phyloP scores from a whole-genome alignment of 2,329 filamentous ascomycete genomes.

The Graphiopsis chlorocephala region DNA sequence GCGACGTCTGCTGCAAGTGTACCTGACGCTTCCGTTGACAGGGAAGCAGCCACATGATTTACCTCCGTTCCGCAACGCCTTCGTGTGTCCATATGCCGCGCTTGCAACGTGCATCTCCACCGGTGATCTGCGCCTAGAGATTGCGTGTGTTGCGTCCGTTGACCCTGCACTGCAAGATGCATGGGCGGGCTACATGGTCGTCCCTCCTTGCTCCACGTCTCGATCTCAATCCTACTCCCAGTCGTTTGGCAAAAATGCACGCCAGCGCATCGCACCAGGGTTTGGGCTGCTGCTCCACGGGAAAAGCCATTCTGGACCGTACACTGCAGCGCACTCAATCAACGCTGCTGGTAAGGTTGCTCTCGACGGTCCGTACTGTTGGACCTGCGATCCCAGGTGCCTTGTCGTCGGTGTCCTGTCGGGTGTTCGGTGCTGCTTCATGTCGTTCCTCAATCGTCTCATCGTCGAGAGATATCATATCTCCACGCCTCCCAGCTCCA shows the following conservation, averaged over 20 bases:
- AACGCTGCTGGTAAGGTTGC: slow-evolving; percentile 16
- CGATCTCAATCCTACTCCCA: slow-evolving; percentile 27
- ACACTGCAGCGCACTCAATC: slow-evolving; percentile 11
- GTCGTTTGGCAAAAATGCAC: slow-evolving; percentile 77
- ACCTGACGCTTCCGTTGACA: slow-evolving; percentile 19
- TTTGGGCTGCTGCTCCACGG: slow-evolving; percentile 34
- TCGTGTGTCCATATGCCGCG: slow-evolving; percentile 16
- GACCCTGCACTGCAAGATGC: slow-evolving; percentile 30
- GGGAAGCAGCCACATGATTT: slow-evolving; percentile 15
- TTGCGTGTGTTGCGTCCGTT: slow-evolving; percentile 20
- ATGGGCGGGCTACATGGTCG: slow-evolving; percentile 10
- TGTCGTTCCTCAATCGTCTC: slow-evolving; percentile 21
- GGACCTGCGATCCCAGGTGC: slow-evolving; percentile 20
- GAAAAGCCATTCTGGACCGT: slow-evolving; percentile 27
- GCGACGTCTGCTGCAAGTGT: slow-evolving; percentile 23
- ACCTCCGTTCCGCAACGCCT: slow-evolving; percentile 15
- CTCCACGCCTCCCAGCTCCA: slow-evolving; percentile 16
- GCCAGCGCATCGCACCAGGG: slow-evolving; percentile 80
- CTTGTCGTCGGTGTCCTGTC: slow-evolving; percentile 30
- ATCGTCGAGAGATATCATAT: slow-evolving; percentile 15
- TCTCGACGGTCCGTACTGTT: slow-evolving; percentile 23
- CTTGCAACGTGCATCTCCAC: slow-evolving; percentile 23
- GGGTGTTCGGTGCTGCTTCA: slow-evolving; percentile 25
- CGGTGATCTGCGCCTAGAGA: slow-evolving; percentile 33
- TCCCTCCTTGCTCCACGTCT: slow-evolving; percentile 27